These are phyloP conservation scores for Ascochyta viciae-villosae DNA, from an alignment of 2,329 filamentous ascomycete genomes.

Conservation along the genomic window DNA sequence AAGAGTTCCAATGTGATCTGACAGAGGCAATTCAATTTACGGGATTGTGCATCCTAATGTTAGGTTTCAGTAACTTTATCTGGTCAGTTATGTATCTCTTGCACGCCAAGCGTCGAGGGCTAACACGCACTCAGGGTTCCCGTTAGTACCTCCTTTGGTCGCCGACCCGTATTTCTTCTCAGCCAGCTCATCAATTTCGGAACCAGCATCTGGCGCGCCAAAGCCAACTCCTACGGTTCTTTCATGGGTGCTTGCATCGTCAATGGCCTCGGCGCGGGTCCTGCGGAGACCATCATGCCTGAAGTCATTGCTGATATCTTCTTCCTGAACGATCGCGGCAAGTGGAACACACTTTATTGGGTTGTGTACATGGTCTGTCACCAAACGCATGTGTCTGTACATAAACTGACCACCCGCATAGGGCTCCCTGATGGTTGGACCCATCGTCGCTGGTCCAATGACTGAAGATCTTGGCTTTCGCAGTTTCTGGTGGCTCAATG, in stretches of 20 bases:
- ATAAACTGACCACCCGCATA: not conserved
- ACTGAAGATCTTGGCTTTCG: constrained; percentile 65
- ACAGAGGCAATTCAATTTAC: constrained; percentile 64
- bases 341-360: constrained; percentile 68
- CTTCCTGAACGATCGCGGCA: constrained; percentile 70
- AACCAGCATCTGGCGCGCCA: constrained; percentile 65
- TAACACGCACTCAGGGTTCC: constrained; percentile 55
- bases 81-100: constrained; percentile 51
- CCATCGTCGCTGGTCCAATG: constrained; percentile 68
- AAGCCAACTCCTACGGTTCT: constrained; percentile 63
- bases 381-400: too few species aligned
- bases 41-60: constrained; percentile 62
- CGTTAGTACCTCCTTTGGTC: constrained; percentile 61
- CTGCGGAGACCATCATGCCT: constrained; percentile 68
- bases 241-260: constrained; percentile 70
- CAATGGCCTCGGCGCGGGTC: constrained; percentile 68
- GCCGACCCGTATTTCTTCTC: constrained; percentile 61
- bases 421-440: constrained; percentile 64
- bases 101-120: not conserved
- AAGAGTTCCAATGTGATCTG: constrained; percentile 62
- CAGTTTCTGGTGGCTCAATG: constrained; percentile 72
- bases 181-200: constrained; percentile 61
- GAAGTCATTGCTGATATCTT: constrained; percentile 70
- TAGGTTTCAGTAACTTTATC: constrained; percentile 67
- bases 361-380: constrained; percentile 60